These are phyloP conservation scores for Novymonas esmeraldas DNA, from an alignment of 208 protist genomes.

Conservation along the genomic window DNA sequence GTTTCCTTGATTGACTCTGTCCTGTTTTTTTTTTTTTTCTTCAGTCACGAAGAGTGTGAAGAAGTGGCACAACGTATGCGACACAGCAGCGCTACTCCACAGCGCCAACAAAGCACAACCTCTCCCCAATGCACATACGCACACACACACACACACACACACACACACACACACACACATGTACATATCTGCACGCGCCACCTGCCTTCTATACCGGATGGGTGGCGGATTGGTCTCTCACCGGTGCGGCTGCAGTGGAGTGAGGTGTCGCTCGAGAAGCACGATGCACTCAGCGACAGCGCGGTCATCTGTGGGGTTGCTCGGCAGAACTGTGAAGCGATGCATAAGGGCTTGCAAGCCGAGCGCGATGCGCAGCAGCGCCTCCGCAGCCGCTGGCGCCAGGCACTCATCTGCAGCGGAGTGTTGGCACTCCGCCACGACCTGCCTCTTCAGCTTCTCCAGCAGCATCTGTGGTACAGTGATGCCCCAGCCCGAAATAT, in stretches of 20 bases:
- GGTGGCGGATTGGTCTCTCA: background rate
- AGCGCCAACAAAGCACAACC: too few species aligned
- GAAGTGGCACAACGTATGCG: too few species aligned
- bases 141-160: too few species aligned
- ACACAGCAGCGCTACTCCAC: too few species aligned
- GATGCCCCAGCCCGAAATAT: conserved; percentile 46
- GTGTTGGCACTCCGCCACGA: conserved; percentile 27
- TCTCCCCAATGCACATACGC: too few species aligned
- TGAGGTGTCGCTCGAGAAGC: conserved; percentile 10
- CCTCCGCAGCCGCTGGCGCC: conserved; percentile 6
- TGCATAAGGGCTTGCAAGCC: conserved; percentile 36
- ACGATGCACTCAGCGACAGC: conserved; percentile 13
- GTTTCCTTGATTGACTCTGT: too few species aligned
- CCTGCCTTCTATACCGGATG: background rate
- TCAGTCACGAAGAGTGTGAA: too few species aligned
- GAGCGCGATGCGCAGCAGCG: conserved; percentile 28
- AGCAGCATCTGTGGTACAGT: conserved; percentile 41
- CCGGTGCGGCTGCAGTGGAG: background rate
- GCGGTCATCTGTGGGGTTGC: conserved; percentile 26
- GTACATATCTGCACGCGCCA: background rate
- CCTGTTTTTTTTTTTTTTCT: too few species aligned
- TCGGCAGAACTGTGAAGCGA: conserved; percentile 44
- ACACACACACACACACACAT: too few species aligned
- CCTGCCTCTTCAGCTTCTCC: conserved; percentile 50
- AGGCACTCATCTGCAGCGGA: conserved; percentile 6